These are phyloP conservation scores for Microsporum audouinii DNA, from an alignment of 2,329 filamentous ascomycete species.

Conservation along the genomic window DNA sequence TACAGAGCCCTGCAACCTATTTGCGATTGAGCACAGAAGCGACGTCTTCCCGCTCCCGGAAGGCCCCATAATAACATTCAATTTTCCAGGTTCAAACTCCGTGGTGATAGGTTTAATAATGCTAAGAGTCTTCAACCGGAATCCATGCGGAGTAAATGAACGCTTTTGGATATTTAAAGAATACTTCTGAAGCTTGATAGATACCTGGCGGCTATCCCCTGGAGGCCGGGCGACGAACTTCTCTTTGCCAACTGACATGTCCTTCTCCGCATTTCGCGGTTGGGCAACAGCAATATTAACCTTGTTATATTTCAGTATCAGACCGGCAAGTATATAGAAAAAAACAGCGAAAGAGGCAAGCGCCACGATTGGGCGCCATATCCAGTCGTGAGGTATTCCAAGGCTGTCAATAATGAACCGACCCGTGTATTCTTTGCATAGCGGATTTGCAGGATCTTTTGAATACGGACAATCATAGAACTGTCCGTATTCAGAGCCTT, in stretches of 20 bases:
- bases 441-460: conserved; percentile 51
- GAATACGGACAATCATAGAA: conserved; percentile 62
- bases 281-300: conserved; percentile 60
- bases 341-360: conserved; percentile 51
- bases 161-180: conserved; percentile 54
- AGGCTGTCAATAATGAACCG: conserved; percentile 57
- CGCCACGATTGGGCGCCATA: conserved; percentile 53
- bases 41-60: conserved; percentile 69
- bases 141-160: conserved; percentile 36
- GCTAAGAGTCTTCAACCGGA: conserved; percentile 23
- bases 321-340: conserved; percentile 49
- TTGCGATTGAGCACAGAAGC: conserved; percentile 60
- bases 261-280: conserved; percentile 46
- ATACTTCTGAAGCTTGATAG: conserved; percentile 54
- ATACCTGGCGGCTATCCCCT: conserved; percentile 48
- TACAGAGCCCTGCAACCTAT: conserved; percentile 51
- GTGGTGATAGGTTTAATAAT: conserved; percentile 58
- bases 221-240: conserved; percentile 49
- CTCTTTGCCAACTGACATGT: conserved; percentile 59
- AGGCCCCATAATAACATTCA: conserved; percentile 73
- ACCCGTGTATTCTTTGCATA: conserved; percentile 58
- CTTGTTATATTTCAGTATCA: conserved; percentile 53
- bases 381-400: conserved; percentile 57
- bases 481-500: conserved; percentile 37
- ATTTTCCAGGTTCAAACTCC: conserved; percentile 53